A percentile compares a stretch with the other conserved stretches of the same genome.
phyloP scores from a whole-genome alignment of 495 filamentous ascomycete species.

The Mycothermus thermophilus region DNA sequence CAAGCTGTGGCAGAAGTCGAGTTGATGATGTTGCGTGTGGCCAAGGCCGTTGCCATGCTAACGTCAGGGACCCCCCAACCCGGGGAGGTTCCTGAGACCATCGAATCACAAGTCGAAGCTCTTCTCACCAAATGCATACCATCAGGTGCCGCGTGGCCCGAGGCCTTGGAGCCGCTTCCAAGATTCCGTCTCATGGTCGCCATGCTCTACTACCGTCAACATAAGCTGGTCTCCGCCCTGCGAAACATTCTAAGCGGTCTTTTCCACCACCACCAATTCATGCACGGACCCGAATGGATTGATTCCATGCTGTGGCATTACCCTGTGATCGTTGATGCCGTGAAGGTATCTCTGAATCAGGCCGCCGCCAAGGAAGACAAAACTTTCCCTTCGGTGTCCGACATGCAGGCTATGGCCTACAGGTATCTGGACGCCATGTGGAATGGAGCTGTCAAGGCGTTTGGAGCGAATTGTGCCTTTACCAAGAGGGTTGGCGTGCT shows the following conservation, averaged over 20 bases:
- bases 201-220: conserved; percentile 5
- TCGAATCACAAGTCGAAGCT: no score
- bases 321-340: conserved; percentile 2
- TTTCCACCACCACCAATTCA: conserved; percentile 2
- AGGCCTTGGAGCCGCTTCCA: conserved; percentile 14
- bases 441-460: conserved; percentile 3
- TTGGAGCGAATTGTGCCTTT: conserved; percentile 8
- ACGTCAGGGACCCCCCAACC: no score
- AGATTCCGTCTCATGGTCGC: conserved; percentile 7
- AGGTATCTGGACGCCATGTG: conserved; percentile 11
- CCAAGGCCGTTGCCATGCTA: no score
- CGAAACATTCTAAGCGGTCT: conserved; percentile 11
- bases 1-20: no score
- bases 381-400: conserved; percentile 1
- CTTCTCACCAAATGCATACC: conserved; percentile 5
- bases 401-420: conserved; percentile 8
- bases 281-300: conserved; percentile 8
- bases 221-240: conserved; percentile 7
- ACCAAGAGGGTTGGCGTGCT: conserved; percentile 5
- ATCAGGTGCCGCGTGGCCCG: conserved; percentile 9
- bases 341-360: not conserved
- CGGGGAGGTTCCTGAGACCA: no score
- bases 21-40: no score
- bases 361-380: conserved; percentile 1
- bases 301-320: conserved; percentile 12